Percentiles rank a stretch among this genome's conserved stretches.
These are phyloP conservation scores for Termitomyces titanicus DNA, from an alignment of 768 basidiomycete species.

Conservation along the genomic window DNA sequence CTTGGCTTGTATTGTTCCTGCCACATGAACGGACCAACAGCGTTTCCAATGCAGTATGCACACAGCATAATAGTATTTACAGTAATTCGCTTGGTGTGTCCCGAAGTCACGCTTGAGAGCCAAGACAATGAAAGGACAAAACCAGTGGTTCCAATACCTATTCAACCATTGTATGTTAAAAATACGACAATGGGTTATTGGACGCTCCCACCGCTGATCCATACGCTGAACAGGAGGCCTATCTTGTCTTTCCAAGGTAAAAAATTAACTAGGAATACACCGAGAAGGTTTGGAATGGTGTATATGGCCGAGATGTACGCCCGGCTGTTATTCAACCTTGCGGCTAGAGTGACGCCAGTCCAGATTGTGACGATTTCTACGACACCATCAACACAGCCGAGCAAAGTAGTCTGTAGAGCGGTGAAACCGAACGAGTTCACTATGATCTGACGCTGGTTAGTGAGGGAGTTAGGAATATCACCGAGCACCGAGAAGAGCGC, in stretches of 20 bases:
- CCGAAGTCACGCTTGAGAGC: conserved; percentile 62
- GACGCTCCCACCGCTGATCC: conserved; percentile 43
- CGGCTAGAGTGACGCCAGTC: conserved; percentile 55
- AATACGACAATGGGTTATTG: neutral
- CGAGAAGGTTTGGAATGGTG: conserved; percentile 61
- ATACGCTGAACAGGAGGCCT: conserved; percentile 57
- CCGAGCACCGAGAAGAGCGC: conserved; percentile 59
- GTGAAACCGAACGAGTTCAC: conserved; percentile 65
- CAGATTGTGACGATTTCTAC: conserved; percentile 68
- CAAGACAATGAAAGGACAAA: conserved; percentile 61
- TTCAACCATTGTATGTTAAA: neutral
- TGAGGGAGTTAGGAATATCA: conserved; percentile 61
- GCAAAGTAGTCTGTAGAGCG: conserved; percentile 61
- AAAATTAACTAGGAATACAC: conserved; percentile 56
- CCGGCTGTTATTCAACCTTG: conserved; percentile 50
- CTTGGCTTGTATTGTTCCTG: conserved; percentile 61
- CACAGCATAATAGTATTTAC: conserved; percentile 70
- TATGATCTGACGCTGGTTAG: conserved; percentile 63
- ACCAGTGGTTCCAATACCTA: conserved; percentile 26
- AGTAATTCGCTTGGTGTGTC: conserved; percentile 72
- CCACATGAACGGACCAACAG: conserved; percentile 77
- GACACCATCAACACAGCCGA: conserved; percentile 63
- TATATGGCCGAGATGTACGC: conserved; percentile 59
- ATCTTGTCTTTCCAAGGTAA: conserved; percentile 64
- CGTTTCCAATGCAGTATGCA: conserved; percentile 62